Evolutionary conservation across 306 rosid genomes (phyloP).

Genomic region (Quercus ilex): DNA sequence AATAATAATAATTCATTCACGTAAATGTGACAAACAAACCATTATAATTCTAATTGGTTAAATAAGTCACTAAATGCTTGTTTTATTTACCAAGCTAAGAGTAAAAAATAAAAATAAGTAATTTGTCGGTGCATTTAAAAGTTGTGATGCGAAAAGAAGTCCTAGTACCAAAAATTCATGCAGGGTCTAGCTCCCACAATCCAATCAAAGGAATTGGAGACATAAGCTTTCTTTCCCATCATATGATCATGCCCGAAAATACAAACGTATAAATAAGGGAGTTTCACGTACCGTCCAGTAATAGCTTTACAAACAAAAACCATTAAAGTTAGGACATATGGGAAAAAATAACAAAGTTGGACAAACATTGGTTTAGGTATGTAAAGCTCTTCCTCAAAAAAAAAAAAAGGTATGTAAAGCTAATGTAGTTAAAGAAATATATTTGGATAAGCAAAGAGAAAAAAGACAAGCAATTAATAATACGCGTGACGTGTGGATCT

Average conservation of each 20-base stretch:
- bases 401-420: conserved; percentile 15
- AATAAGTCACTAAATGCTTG: not conserved
- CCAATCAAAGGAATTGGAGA: not conserved
- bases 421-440: conserved; percentile 23
- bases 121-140: not conserved
- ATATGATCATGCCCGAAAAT: not conserved
- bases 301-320: conserved; percentile 13
- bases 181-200: not conserved
- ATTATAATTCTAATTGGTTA: not conserved
- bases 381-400: no score
- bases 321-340: not conserved
- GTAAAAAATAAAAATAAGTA: not conserved
- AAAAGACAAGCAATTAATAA: conserved; percentile 41
- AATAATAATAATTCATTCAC: no score
- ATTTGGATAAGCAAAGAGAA: conserved; percentile 32
- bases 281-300: not conserved
- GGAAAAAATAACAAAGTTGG: conserved; percentile 4
- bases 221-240: not conserved
- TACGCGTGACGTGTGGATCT: conserved; percentile 66
- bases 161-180: not conserved
- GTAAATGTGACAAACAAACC: no score
- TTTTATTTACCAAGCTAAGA: not conserved
- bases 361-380: no score
- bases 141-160: not conserved
- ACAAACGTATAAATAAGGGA: not conserved